Evolutionary conservation across 75 land plant genomes (phyloP), one percentile per base, ranked within the genome.

Genomic region (Chamaecyparis obtusa): DNA sequence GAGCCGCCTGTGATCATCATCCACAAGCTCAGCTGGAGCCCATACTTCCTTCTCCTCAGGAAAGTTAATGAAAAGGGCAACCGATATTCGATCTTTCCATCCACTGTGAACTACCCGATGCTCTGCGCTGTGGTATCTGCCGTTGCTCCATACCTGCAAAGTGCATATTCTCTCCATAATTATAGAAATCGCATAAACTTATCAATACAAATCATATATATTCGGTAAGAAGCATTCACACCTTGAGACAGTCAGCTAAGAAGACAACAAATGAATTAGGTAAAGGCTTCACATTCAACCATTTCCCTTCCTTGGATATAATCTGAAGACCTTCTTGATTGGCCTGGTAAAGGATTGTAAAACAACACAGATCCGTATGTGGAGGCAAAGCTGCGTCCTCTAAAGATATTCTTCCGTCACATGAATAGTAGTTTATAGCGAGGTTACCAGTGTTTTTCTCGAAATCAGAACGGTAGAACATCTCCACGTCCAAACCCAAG

Each of bases 131-230:
- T 89, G 83, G 16, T 91, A 32, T 37, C 69, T 64, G 3, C 85
- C 94, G 60, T 93, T 93, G 86, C 91, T 90, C 94, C 94, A 93
- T 74, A 91, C 95, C 85, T 95, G 93, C 16, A 51, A 0, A 87
- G 92, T 39, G 54, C 89, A 49, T 57, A 92, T 94, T n/a, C 93
- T 94, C 27, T 14, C 7, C 7, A 21, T 67, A 27, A 6, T 27
- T 24, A 67, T 6, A 3, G n/a, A 67, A 6, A 27, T 67, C 30
- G 3, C 69, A 27, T 24, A 48, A 21, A 17, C 5, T 6, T 6
- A 27, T 67, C 30, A 24, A 67, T 6, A 27, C 71, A 67, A 24
- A 67, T 27, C 71, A 67, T 21, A 67, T 0, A 67, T 27, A 2
- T 67, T 8, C 5, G 27, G 9, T 27, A 21, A 24, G 9, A 27